These are phyloP conservation scores for Pterocarpus santalinus DNA, from an alignment of 306 rosid genomes.

Conservation along the genomic window DNA sequence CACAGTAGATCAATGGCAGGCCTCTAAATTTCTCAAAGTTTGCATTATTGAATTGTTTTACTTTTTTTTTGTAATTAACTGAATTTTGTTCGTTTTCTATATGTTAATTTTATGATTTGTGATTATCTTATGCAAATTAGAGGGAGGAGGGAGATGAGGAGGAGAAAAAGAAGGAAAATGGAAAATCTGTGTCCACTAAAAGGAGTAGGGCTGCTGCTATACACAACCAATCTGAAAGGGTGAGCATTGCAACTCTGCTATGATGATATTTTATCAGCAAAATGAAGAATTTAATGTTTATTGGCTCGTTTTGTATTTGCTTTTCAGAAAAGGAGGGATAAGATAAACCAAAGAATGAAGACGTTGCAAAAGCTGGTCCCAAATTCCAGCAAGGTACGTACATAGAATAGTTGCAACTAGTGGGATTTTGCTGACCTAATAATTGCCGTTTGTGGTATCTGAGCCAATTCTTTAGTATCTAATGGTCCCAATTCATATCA, in stretches of 20 bases:
- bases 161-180: constrained; percentile 55
- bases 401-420: constrained; percentile 42
- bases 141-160: constrained; percentile 58
- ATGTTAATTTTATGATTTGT: not conserved
- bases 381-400: constrained; percentile 92
- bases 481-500: constrained; percentile 41
- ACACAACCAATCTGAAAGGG: constrained; percentile 98
- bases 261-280: constrained; percentile 16
- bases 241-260: constrained; percentile 40
- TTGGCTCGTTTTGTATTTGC: constrained; percentile 24
- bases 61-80: not conserved
- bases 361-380: constrained; percentile 98
- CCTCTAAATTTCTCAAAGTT: no score
- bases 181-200: constrained; percentile 74
- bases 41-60: not conserved
- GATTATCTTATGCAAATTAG: constrained; percentile 30
- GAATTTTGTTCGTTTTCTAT: not conserved
- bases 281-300: constrained; percentile 31
- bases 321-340: constrained; percentile 94
- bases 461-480: constrained; percentile 46
- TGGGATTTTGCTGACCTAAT: constrained; percentile 37
- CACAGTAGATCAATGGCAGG: constrained; percentile 77
- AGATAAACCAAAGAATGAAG: constrained; percentile 96
- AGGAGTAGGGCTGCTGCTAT: constrained; percentile 88
- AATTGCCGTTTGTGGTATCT: not conserved